Evolutionary conservation across 805 yeast species (phyloP).

Genomic region (Metschnikowia kunwiensis): DNA sequence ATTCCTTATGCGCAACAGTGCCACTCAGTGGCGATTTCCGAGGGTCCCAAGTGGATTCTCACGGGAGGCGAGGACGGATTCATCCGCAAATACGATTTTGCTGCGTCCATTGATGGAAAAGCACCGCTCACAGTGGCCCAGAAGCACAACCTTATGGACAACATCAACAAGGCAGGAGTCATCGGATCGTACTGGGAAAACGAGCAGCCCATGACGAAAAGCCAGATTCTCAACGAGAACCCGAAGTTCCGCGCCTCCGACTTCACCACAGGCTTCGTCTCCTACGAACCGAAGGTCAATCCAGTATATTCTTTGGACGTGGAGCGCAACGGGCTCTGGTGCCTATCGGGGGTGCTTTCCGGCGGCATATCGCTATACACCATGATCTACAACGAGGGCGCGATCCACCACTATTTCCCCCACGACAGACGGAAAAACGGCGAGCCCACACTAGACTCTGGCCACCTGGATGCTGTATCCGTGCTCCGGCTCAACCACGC

Average conservation of each 20-base stretch:
- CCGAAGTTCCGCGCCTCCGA: constrained; percentile 38
- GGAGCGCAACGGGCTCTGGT: constrained; percentile 79
- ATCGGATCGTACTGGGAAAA: constrained; percentile 90
- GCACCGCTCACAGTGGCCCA: constrained; percentile 87
- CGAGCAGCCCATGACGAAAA: constrained; percentile 71
- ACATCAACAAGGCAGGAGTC: constrained; percentile 81
- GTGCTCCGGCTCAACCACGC: constrained; percentile 58
- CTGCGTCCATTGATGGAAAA: constrained; percentile 81
- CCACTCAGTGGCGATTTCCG: constrained; percentile 71
- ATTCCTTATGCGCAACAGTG: constrained; percentile 78
- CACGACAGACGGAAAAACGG: constrained; percentile 33
- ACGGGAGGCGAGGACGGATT: constrained; percentile 97
- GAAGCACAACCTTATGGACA: constrained; percentile 82
- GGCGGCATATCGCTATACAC: constrained; percentile 90
- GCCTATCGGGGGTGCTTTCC: constrained; percentile 71
- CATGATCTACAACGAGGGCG: constrained; percentile 78
- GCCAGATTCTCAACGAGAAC: constrained; percentile 37
- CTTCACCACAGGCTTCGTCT: constrained; percentile 35
- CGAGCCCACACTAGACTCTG: constrained; percentile 17
- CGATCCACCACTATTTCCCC: constrained; percentile 68
- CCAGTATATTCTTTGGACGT: constrained; percentile 89
- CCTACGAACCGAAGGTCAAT: constrained; percentile 60
- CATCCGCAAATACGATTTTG: constrained; percentile 83
- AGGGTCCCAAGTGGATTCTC: constrained; percentile 81
- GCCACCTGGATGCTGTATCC: constrained; percentile 77